These are phyloP conservation scores for Cladosporium phlei DNA, from an alignment of 2,329 filamentous ascomycete species.

Conservation along the genomic window DNA sequence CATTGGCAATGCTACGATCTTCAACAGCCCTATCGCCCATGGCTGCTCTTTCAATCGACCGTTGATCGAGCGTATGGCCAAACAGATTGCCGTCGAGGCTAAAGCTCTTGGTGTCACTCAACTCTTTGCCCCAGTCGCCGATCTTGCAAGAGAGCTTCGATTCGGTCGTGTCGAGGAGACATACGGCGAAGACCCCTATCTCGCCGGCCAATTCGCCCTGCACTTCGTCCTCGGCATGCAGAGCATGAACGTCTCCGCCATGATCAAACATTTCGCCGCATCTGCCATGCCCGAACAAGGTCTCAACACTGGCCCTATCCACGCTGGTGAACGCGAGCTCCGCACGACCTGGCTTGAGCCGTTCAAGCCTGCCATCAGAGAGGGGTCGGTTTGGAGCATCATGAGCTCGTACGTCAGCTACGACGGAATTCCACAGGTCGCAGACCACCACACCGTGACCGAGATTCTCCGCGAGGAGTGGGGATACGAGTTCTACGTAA, in stretches of 20 bases:
- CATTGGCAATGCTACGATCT: constrained; percentile 69
- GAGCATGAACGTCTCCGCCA: constrained; percentile 61
- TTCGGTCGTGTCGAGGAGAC: constrained; percentile 72
- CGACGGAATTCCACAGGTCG: constrained; percentile 64
- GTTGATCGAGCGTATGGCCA: constrained; percentile 32
- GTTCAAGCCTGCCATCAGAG: constrained; percentile 67
- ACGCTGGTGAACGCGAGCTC: constrained; percentile 52
- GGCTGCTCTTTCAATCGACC: constrained; percentile 73
- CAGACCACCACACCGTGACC: constrained; percentile 61
- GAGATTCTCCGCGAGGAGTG: constrained; percentile 68
- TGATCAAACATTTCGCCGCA: constrained; percentile 71
- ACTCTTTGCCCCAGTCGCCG: constrained; percentile 65
- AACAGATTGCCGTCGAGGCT: constrained; percentile 61
- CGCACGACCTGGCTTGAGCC: constrained; percentile 52
- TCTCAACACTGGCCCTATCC: constrained; percentile 60
- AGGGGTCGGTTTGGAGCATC: constrained; percentile 61
- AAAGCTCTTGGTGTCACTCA: constrained; percentile 66
- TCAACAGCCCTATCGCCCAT: constrained; percentile 70
- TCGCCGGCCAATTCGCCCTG: constrained; percentile 65
- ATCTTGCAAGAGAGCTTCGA: constrained; percentile 65
- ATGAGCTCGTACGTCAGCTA: constrained; percentile 72
- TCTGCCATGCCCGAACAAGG: constrained; percentile 68
- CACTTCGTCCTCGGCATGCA: constrained; percentile 59
- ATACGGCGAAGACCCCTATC: constrained; percentile 63
- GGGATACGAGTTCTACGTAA: constrained; percentile 54